Percentiles rank a stretch among this genome's conserved stretches.
These are phyloP conservation scores for Raphanus sativus DNA, from an alignment of 345 rosid species.

Conservation along the genomic window DNA sequence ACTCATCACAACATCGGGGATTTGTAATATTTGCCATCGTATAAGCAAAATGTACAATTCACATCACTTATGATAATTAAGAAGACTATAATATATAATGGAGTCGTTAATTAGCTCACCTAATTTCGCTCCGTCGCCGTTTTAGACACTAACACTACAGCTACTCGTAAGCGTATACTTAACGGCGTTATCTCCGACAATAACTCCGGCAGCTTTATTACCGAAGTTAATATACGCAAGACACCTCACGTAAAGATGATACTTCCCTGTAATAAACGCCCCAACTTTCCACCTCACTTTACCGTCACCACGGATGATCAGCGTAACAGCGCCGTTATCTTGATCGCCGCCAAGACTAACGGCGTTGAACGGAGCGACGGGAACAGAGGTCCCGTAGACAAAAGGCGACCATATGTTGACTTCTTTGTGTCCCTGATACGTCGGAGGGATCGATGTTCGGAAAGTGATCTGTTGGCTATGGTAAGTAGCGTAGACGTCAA, in stretches of 20 bases:
- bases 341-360: slow-evolving; percentile 49
- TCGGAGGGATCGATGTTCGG: slow-evolving; percentile 49
- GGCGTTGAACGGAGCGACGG: slow-evolving; percentile 75
- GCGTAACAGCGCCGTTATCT: slow-evolving; percentile 42
- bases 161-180: slow-evolving; percentile 56
- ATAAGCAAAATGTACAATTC: slow-evolving; percentile 35
- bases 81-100: slow-evolving; percentile 8
- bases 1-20: slow-evolving; percentile 11
- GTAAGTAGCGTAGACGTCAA: slow-evolving; percentile 73
- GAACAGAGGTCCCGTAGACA: slow-evolving; percentile 60
- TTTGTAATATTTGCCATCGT: slow-evolving; percentile 35
- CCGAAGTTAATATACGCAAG: slow-evolving; percentile 56
- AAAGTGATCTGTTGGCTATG: slow-evolving; percentile 75
- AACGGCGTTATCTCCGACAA: slow-evolving; percentile 60
- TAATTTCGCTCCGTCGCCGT: slow-evolving; percentile 9
- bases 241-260: slow-evolving; percentile 66
- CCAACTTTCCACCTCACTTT: slow-evolving; percentile 85
- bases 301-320: slow-evolving; percentile 68
- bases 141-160: slow-evolving; percentile 73
- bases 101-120: slow-evolving; percentile 9
- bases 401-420: slow-evolving; percentile 78
- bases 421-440: slow-evolving; percentile 64
- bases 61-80: slow-evolving; percentile 15
- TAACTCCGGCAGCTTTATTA: slow-evolving; percentile 42
- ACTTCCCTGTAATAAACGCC: slow-evolving; percentile 54